Evolutionary conservation across 345 rosid species (phyloP), one percentile per base, ranked within the genome.

Genomic region (Brassica nigra): DNA sequence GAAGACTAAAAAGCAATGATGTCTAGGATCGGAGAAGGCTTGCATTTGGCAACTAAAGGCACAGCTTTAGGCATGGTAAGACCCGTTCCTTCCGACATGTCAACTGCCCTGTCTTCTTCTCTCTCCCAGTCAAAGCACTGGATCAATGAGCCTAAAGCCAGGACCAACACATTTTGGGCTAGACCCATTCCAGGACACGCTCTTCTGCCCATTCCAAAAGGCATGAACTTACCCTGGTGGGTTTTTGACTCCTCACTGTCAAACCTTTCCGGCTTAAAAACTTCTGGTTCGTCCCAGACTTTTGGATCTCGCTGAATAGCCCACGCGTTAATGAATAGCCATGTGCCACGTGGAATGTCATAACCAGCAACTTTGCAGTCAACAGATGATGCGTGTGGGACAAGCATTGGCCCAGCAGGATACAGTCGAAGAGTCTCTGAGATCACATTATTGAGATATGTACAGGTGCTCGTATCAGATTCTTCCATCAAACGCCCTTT

Each of bases 251-350:
- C 65, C 5, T 2, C 64, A 10, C 33, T 8, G 8, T 39, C 52
- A 6, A 76, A 68, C 81, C 91, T 84, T 52, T 84, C 87, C 0
- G 89, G 89, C 11, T 62, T 81, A n/a, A 88, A 88, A 37, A 47
- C 63, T 0, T 34, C 37, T 0, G 89, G 75, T 0, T 85, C 86
- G 0, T 85, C 79, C 92, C 89, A 90, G 0, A 71, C 0, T 0
- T 9, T 49, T 0, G 87, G 87, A 6, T 89, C 89, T 70, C 90
- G 71, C 0, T 85, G 89, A 1, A 86, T 85, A 8, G 84, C 80
- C 90, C 91, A 90, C 0, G 76, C 86, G 20, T 86, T 87, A 0
- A 82, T 71, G 11, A 89, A 6, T 11, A 90, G n/a, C 2, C 83
- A 83, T 10, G 86, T 84, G 42, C 42, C 81, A 10, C 77, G 66